phyloP scores from a whole-genome alignment of 108 stramenopile genomes.

The Cyclostephanos tholiformis region DNA sequence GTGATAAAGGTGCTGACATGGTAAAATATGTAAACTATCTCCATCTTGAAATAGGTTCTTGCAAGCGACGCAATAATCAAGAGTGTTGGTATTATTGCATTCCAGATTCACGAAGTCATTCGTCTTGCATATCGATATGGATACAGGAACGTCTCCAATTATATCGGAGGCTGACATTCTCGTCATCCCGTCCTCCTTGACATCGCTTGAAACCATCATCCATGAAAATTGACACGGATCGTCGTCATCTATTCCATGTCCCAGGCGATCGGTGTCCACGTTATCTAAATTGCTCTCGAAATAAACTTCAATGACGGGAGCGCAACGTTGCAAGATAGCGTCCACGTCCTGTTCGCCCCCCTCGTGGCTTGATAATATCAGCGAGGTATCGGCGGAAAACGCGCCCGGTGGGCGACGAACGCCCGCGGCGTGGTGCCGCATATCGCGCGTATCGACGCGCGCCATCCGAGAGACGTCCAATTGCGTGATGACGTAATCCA shows the following conservation, averaged over 20 bases:
- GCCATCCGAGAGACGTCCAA: slow-evolving; percentile 2
- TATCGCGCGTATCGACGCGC: not conserved
- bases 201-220: slow-evolving; percentile 2
- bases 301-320: not conserved
- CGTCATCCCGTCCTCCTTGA: not conserved
- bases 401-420: not conserved
- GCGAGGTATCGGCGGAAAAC: not conserved
- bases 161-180: not conserved
- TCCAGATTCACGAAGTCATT: slow-evolving; percentile 4
- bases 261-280: not conserved
- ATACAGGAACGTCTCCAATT: too few species aligned
- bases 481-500: slow-evolving; percentile 6
- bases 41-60: slow-evolving; percentile 68
- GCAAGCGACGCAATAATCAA: slow-evolving; percentile 66
- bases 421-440: not conserved
- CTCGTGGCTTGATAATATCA: not conserved
- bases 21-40: slow-evolving; percentile 74
- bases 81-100: slow-evolving; percentile 5
- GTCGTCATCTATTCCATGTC: not conserved
- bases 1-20: slow-evolving; percentile 83
- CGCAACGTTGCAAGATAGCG: not conserved
- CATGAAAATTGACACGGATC: slow-evolving; percentile 3
- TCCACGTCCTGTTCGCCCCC: not conserved
- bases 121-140: not conserved
- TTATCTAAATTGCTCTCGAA: not conserved